A percentile compares a stretch with the other conserved stretches of the same genome.
phyloP scores from a whole-genome alignment of 768 basidiomycete genomes.

The Termitomyces eurrhizus region DNA sequence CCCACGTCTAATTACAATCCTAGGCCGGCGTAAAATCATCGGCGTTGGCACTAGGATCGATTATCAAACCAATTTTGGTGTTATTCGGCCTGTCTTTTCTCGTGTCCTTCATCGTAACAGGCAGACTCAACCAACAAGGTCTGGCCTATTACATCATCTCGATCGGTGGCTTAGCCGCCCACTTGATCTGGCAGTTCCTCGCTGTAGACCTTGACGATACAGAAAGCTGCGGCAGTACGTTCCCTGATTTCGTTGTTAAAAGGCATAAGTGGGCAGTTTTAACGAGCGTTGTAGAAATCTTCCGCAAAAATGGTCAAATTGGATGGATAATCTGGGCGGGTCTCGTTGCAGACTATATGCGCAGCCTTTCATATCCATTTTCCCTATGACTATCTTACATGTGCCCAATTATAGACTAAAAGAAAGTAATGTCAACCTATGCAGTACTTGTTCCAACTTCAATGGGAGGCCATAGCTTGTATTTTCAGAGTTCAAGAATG shows the following conservation, averaged over 20 bases:
- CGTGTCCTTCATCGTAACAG: constrained; percentile 32
- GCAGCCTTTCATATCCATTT: background rate
- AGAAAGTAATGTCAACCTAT: too few species aligned
- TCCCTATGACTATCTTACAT: background rate
- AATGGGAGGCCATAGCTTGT: too few species aligned
- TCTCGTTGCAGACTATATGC: background rate
- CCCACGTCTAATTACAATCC: background rate
- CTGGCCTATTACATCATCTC: constrained; percentile 27
- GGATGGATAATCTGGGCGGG: background rate
- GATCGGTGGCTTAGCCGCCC: constrained; percentile 9
- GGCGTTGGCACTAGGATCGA: constrained; percentile 46
- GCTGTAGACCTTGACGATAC: background rate
- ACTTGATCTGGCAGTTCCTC: constrained; percentile 2
- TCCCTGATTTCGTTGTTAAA: too few species aligned
- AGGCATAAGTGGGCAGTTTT: background rate
- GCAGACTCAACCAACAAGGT: constrained; percentile 31
- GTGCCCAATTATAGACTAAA: too few species aligned
- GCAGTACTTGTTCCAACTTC: too few species aligned
- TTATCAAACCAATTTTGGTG: constrained; percentile 38
- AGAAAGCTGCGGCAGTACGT: background rate
- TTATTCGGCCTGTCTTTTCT: constrained; percentile 38
- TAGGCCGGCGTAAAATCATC: constrained; percentile 52
- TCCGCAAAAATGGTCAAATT: background rate
- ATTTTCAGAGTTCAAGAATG: too few species aligned
- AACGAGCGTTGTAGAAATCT: background rate